Evolutionary conservation across 495 filamentous ascomycete genomes (phyloP), one percentile per base, ranked within the genome.

Genomic region (Penicillium soppii): DNA sequence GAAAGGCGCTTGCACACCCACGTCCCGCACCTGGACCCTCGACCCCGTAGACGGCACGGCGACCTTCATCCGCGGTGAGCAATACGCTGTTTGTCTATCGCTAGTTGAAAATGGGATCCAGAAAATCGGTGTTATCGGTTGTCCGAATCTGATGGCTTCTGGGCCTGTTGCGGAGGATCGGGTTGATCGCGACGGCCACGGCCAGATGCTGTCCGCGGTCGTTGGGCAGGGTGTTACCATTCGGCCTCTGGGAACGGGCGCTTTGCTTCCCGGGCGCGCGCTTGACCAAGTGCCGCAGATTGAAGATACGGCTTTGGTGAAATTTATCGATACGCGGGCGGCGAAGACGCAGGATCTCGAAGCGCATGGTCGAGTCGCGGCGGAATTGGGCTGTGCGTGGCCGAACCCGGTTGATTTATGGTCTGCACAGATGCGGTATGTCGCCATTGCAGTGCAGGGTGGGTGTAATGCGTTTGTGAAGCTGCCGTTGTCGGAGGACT

Each of bases 31-130:
- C 1, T 89, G 85, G 85, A 80, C 86, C 3, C 76, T 89, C 27
- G 86, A 89, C 59, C 86, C 86, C 0, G 85, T 89, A 38, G 86
- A 89, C 52, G 86, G 86, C 20, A 89, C 86, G 0, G 79, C 78
- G 30, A 84, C 82, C 3, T 89, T 84, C 46, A 76, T 89, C 12
- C 65, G 65, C 7, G 78, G 79, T 29, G 69, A 84, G 57, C 83
- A 87, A 54, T 89, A 87, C 50, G 84, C 82, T 1, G 83, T 84
- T 6, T 83, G 78, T 36, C 76, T 86, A 5, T 75, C 80, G 0
- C 65, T 88, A 10, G 61, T 83, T 0, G 66, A 70, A 10, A 65
- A 82, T 33, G 73, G 73, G 2, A 49, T 66, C 17, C 61, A 83
- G 41, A 74, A 76, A 47, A 57, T 82, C 8, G 76, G 72, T 0